A percentile compares a stretch with the other conserved stretches of the same genome.
Evolutionary conservation across 306 rosid genomes (phyloP).

Genomic region (Vigna reflexopilosa): DNA sequence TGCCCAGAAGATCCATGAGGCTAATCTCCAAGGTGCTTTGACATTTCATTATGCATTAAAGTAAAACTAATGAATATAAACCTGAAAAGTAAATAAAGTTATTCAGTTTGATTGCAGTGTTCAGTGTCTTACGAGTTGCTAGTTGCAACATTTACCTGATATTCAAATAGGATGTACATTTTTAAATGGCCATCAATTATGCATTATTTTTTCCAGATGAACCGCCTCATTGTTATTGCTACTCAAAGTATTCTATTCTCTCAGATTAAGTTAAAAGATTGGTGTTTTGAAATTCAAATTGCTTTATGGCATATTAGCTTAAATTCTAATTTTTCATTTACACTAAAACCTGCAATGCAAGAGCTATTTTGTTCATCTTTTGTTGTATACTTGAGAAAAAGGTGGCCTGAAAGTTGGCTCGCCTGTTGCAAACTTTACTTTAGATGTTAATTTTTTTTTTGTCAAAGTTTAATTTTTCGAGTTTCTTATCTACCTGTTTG

Average conservation of each 20-base stretch:
- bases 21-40: constrained; percentile 55
- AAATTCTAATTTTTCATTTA: constrained; percentile 1
- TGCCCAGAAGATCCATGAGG: constrained; percentile 68
- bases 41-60: constrained; percentile 21
- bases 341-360: constrained; percentile 30
- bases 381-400: background rate
- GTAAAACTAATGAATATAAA: background rate
- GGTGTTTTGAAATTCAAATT: background rate
- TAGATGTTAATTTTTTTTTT: background rate
- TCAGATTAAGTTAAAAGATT: background rate
- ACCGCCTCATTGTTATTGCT: constrained; percentile 7
- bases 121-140: background rate
- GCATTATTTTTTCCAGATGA: constrained; percentile 10
- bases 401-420: background rate
- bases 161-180: constrained; percentile 22
- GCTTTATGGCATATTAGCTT: background rate
- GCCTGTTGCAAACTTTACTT: constrained; percentile 11
- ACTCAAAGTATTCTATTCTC: constrained; percentile 17
- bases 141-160: constrained; percentile 7
- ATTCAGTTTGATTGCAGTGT: background rate
- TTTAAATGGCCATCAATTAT: constrained; percentile 22
- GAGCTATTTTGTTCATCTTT: constrained; percentile 6
- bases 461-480: background rate
- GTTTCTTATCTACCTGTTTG: background rate
- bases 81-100: constrained; percentile 5